Percentiles rank a stretch among this genome's conserved stretches.
phyloP scores from a whole-genome alignment of 768 basidiomycete species.

The Termitomyces sp. region DNA sequence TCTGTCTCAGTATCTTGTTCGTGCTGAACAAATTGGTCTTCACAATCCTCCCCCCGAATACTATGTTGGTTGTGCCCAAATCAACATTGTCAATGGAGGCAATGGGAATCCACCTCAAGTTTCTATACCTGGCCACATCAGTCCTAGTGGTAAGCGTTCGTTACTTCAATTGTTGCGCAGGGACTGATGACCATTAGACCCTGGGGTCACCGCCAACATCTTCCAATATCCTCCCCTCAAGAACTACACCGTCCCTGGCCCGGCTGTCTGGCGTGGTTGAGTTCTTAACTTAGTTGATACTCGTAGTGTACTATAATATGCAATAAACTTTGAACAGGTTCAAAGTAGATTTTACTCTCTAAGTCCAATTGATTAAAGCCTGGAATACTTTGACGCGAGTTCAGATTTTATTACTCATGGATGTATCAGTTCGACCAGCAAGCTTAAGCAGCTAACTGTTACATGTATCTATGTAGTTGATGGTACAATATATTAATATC shows the following conservation, averaged over 20 bases:
- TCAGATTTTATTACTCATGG: no score
- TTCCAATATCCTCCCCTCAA: slow-evolving; percentile 28
- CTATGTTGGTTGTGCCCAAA: slow-evolving; percentile 38
- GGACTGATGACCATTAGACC: slow-evolving; percentile 19
- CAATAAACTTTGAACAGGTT: background rate
- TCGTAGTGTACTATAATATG: background rate
- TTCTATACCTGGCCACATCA: slow-evolving; percentile 37
- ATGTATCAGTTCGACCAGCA: no score
- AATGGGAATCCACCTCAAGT: slow-evolving; percentile 34
- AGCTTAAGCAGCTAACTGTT: no score
- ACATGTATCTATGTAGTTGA: no score
- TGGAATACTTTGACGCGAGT: no score
- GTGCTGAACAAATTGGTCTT: slow-evolving; percentile 36
- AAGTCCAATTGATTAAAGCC: no score
- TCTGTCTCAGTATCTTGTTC: slow-evolving; percentile 24
- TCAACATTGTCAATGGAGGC: slow-evolving; percentile 34
- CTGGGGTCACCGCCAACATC: slow-evolving; percentile 35
- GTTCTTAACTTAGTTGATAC: background rate
- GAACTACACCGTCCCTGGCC: slow-evolving; percentile 28
- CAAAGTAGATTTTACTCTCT: background rate
- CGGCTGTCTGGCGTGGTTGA: slow-evolving; percentile 18
- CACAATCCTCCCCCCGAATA: slow-evolving; percentile 37
- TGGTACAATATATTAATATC: no score
- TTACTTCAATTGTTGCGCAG: background rate
- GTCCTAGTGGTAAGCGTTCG: slow-evolving; percentile 17